phyloP scores from a whole-genome alignment of 2,329 filamentous ascomycete species.

The Rhynchosporium secalis region DNA sequence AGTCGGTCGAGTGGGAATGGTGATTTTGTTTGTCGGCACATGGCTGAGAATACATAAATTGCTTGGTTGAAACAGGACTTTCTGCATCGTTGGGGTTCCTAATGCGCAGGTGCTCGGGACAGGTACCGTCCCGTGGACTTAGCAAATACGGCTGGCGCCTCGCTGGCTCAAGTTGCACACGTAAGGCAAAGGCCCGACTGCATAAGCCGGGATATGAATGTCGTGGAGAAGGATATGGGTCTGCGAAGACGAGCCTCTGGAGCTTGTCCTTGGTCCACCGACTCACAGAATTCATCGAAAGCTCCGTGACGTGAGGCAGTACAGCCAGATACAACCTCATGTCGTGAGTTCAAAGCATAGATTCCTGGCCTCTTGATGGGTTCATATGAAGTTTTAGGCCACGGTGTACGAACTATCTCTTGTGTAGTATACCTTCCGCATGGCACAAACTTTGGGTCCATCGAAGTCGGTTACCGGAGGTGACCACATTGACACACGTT shows the following conservation, averaged over 20 bases:
- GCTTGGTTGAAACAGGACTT: not conserved
- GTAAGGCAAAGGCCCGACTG: constrained; percentile 7
- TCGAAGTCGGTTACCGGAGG: constrained; percentile 3
- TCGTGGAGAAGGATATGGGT: not conserved
- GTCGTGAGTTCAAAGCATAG: too few relatives aligned
- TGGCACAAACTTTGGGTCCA: not conserved
- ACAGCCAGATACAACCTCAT: too few relatives aligned
- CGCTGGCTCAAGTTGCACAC: not conserved
- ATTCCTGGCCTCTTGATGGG: too few relatives aligned
- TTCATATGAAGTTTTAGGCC: too few relatives aligned
- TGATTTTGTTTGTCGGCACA: not conserved
- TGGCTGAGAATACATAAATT: not conserved
- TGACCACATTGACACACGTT: not conserved
- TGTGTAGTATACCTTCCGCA: not conserved
- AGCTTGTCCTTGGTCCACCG: not conserved
- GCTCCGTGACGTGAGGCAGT: too few relatives aligned
- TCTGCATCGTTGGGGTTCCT: too few relatives aligned
- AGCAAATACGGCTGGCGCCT: not conserved
- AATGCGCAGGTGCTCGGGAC: not conserved
- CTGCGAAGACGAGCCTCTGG: not conserved
- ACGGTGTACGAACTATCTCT: not conserved
- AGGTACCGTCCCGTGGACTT: not conserved
- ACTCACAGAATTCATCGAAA: too few relatives aligned
- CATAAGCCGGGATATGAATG: not conserved
- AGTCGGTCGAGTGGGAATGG: not conserved